phyloP scores from a whole-genome alignment of 1,139 yeast species.

The Protomyces inouyei region DNA sequence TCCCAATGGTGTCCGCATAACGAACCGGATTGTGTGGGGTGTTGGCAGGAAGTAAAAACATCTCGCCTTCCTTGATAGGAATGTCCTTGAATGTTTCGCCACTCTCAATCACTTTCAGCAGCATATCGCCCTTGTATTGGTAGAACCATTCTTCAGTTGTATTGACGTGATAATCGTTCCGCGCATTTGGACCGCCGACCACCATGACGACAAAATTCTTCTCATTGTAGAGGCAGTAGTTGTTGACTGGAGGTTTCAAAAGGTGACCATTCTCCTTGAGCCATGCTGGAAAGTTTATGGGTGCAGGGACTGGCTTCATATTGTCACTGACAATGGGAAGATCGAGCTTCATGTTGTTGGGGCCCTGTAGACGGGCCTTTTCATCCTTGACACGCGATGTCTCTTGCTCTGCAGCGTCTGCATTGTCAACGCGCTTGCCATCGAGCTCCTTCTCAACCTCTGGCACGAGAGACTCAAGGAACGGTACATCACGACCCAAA shows the following conservation, averaged over 20 bases:
- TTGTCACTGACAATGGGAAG: conserved; percentile 8
- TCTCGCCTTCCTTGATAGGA: conserved; percentile 75
- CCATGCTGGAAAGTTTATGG: conserved; percentile 65
- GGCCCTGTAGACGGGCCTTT: conserved; percentile 14
- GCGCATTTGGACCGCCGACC: conserved; percentile 91
- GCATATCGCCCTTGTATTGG: conserved; percentile 48
- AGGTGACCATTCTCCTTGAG: conserved; percentile 67
- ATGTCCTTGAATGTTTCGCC: conserved; percentile 67
- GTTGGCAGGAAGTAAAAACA: conserved; percentile 77
- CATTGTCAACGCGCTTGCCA: conserved; percentile 18
- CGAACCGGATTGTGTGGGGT: conserved; percentile 89
- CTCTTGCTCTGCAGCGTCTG: conserved; percentile 5
- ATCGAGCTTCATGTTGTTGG: conserved; percentile 8
- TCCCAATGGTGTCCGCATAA: conserved; percentile 76
- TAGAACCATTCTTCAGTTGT: conserved; percentile 79
- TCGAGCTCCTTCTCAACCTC: conserved; percentile 24
- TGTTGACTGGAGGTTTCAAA: conserved; percentile 87
- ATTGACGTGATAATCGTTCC: conserved; percentile 89
- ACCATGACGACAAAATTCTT: conserved; percentile 87
- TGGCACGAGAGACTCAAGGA: conserved; percentile 9
- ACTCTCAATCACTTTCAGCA: conserved; percentile 72
- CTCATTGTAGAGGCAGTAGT: conserved; percentile 64
- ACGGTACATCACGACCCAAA: conserved; percentile 20
- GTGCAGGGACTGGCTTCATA: conserved; percentile 10
- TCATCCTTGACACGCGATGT: conserved; percentile 12